A percentile compares a stretch with the other conserved stretches of the same genome.
Conservation (phyloP, 2,329 filamentous ascomycete genomes). For the Verticillium alfalfae region DNA sequence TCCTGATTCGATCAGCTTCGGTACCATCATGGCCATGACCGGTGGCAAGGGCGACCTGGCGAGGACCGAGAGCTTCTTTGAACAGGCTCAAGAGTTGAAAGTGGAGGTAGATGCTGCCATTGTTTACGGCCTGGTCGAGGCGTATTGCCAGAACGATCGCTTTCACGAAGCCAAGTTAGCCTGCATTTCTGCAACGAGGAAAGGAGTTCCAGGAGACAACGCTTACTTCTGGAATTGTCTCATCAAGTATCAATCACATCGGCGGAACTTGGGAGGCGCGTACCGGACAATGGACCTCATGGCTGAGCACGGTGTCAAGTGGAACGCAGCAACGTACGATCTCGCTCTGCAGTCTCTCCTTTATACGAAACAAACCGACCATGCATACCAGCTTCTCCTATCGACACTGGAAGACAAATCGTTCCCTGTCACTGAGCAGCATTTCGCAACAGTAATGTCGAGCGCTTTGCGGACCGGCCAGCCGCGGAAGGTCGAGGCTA, state of each 20-base stretch:
- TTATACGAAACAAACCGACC: constrained; percentile 40
- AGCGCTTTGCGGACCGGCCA: constrained; percentile 42
- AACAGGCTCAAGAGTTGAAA: constrained; percentile 52
- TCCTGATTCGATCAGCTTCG: constrained; percentile 62
- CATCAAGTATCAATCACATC: constrained; percentile 61
- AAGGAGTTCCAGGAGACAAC: constrained; percentile 40
- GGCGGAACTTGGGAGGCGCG: constrained; percentile 45
- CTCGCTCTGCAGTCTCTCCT: constrained; percentile 44
- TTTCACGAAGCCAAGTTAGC: constrained; percentile 29
- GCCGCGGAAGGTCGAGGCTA: constrained; percentile 30
- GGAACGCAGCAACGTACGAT: constrained; percentile 44
- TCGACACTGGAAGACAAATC: constrained; percentile 34
- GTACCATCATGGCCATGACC: constrained; percentile 67
- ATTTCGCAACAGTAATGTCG: constrained; percentile 49
- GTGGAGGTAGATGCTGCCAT: constrained; percentile 55
- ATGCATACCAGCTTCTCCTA: constrained; percentile 43
- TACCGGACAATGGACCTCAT: constrained; percentile 44
- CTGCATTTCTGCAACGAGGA: constrained; percentile 43
- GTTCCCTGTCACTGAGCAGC: constrained; percentile 39
- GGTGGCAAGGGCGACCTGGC: constrained; percentile 69
- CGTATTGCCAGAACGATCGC: constrained; percentile 46
- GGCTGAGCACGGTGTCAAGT: constrained; percentile 38
- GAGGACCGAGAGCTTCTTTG: constrained; percentile 59
- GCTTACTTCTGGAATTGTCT: constrained; percentile 75
- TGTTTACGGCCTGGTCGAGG: constrained; percentile 53